These are phyloP conservation scores for Puccinia hordei DNA, from an alignment of 1,284 basidiomycete species.

Conservation along the genomic window DNA sequence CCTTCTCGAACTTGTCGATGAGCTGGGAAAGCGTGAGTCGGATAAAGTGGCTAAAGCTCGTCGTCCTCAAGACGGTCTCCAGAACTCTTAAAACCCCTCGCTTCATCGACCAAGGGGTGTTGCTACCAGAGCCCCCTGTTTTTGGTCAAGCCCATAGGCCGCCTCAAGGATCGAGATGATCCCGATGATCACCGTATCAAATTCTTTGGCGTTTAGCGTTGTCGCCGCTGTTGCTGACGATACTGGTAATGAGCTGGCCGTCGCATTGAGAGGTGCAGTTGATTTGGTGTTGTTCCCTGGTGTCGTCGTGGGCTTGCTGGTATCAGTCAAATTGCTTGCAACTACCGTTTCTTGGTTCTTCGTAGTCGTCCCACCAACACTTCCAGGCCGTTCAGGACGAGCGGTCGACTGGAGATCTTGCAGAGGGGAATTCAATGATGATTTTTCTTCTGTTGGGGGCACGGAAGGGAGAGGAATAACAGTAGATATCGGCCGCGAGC, in stretches of 20 bases:
- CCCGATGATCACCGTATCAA: conserved; percentile 42
- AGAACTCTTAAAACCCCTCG: conserved; percentile 40
- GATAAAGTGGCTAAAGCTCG: conserved; percentile 27
- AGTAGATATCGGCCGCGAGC: neutral
- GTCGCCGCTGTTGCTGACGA: neutral
- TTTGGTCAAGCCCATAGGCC: conserved; percentile 41
- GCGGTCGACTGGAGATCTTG: neutral
- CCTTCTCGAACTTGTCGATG: conserved; percentile 25
- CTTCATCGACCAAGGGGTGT: conserved; percentile 43
- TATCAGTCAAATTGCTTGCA: neutral
- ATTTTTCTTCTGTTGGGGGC: neutral
- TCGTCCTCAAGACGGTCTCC: conserved; percentile 41
- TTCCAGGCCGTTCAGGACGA: neutral
- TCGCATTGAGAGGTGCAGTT: neutral
- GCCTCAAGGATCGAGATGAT: conserved; percentile 44
- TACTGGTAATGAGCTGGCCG: neutral
- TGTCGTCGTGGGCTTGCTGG: neutral
- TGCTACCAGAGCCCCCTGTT: neutral
- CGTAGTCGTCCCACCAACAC: neutral
- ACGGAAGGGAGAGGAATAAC: neutral
- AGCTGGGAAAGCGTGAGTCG: neutral
- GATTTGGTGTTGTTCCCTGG: neutral
- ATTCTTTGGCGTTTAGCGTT: conserved; percentile 28
- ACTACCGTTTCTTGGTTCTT: neutral
- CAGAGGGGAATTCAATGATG: neutral